Conservation (phyloP, 805 yeast species). For the Candida gorgasii region DNA sequence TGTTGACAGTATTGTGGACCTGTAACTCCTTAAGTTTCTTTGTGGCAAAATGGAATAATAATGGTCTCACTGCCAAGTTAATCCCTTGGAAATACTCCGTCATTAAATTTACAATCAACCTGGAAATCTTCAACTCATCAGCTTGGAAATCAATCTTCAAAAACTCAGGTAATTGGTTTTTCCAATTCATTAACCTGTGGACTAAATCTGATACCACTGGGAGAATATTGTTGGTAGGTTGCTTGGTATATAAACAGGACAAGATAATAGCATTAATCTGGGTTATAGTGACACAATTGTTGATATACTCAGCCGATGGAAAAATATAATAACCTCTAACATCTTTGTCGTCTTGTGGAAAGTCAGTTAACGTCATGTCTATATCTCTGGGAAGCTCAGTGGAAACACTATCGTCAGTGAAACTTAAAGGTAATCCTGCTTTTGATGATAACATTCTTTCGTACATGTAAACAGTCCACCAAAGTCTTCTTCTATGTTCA, state of each 20-base stretch:
- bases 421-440: slow-evolving; percentile 76
- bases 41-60: slow-evolving; percentile 73
- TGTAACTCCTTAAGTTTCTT: slow-evolving; percentile 55
- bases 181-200: slow-evolving; percentile 67
- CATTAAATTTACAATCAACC: slow-evolving; percentile 72
- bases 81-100: slow-evolving; percentile 84
- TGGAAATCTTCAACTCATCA: slow-evolving; percentile 56
- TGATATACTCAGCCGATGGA: slow-evolving; percentile 76
- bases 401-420: slow-evolving; percentile 80
- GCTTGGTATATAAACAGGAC: slow-evolving; percentile 69
- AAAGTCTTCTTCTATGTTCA: slow-evolving; percentile 50
- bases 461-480: slow-evolving; percentile 54
- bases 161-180: slow-evolving; percentile 61
- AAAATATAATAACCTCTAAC: slow-evolving; percentile 66
- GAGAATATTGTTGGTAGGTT: slow-evolving; percentile 72
- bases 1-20: slow-evolving; percentile 41
- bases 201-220: slow-evolving; percentile 74
- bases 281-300: slow-evolving; percentile 75
- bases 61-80: slow-evolving; percentile 75
- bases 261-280: slow-evolving; percentile 75
- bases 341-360: slow-evolving; percentile 45
- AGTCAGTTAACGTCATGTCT: slow-evolving; percentile 51
- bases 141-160: slow-evolving; percentile 61
- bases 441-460: slow-evolving; percentile 78
- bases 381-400: slow-evolving; percentile 75